phyloP scores from a whole-genome alignment of 768 basidiomycete species.

The Termitomyces sp. region DNA sequence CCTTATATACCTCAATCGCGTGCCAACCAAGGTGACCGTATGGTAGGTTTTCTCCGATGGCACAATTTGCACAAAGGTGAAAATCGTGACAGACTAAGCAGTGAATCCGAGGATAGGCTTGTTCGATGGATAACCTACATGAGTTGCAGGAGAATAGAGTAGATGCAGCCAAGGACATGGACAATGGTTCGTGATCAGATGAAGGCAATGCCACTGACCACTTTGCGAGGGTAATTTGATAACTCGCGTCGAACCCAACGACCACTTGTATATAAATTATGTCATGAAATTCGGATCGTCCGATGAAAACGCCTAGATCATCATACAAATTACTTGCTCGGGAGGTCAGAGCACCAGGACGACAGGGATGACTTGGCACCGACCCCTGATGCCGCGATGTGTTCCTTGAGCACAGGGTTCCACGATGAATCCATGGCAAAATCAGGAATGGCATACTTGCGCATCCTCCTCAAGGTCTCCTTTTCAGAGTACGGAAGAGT shows the following conservation, averaged over 20 bases:
- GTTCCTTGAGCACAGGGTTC: background rate
- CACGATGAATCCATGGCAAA: background rate
- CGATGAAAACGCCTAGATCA: background rate
- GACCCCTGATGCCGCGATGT: background rate
- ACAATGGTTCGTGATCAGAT: background rate
- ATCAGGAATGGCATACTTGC: background rate
- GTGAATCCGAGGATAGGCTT: slow-evolving; percentile 5
- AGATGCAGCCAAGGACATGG: background rate
- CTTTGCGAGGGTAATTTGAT: background rate
- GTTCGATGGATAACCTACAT: slow-evolving; percentile 4
- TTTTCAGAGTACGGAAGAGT: too few relatives aligned
- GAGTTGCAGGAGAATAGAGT: slow-evolving; percentile 7
- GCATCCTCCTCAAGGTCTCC: background rate
- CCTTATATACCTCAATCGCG: slow-evolving; percentile 7
- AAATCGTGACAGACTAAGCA: slow-evolving; percentile 8
- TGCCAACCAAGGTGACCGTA: slow-evolving; percentile 5
- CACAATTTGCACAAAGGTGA: slow-evolving; percentile 11
- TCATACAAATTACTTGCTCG: background rate
- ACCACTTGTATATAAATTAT: background rate
- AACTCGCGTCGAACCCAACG: background rate
- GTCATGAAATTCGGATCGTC: background rate
- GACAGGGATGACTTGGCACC: background rate
- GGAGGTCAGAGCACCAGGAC: background rate
- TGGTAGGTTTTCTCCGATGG: slow-evolving; percentile 8
- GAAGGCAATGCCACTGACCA: background rate